Evolutionary conservation across 768 basidiomycete genomes (phyloP).

Genomic region (Kwoniella sp.): DNA sequence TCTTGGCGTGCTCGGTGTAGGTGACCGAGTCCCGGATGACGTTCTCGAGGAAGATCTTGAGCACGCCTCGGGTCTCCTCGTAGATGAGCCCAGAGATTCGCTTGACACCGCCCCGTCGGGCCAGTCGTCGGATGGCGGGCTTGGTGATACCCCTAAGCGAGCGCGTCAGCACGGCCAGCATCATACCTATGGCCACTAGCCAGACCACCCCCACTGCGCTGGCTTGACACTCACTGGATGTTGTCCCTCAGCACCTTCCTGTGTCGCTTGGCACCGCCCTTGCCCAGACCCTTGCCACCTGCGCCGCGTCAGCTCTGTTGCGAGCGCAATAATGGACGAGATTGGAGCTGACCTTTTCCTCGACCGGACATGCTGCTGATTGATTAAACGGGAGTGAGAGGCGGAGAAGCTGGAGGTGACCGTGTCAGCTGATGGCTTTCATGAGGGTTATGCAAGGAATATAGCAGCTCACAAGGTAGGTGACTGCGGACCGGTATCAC

Average conservation of each 20-base stretch:
- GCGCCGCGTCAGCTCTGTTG: neutral
- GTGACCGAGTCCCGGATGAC: slow-evolving; percentile 94
- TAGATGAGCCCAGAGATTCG: slow-evolving; percentile 54
- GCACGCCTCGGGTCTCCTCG: slow-evolving; percentile 57
- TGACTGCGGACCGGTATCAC: neutral
- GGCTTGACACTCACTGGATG: slow-evolving; percentile 53
- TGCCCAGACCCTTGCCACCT: slow-evolving; percentile 53
- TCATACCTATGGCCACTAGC: neutral
- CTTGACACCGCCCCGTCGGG: slow-evolving; percentile 58
- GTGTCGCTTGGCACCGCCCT: slow-evolving; percentile 54
- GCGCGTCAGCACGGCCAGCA: neutral
- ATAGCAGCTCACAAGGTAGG: neutral
- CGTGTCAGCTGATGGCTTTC: neutral
- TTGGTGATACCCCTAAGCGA: slow-evolving; percentile 54
- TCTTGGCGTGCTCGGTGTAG: slow-evolving; percentile 95
- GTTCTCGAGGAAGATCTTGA: slow-evolving; percentile 54
- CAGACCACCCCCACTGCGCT: neutral
- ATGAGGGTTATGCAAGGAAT: no score
- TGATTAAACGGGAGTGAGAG: slow-evolving; percentile 10
- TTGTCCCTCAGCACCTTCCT: slow-evolving; percentile 54
- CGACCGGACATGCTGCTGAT: slow-evolving; percentile 52
- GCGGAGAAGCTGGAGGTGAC: neutral
- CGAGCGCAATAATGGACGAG: neutral
- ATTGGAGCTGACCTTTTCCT: slow-evolving; percentile 50
- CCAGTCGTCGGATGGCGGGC: slow-evolving; percentile 57